A percentile compares a stretch with the other conserved stretches of the same genome.
Evolutionary conservation across 2,329 filamentous ascomycete species (phyloP).

Genomic region (Zymoseptoria pseudotritici): DNA sequence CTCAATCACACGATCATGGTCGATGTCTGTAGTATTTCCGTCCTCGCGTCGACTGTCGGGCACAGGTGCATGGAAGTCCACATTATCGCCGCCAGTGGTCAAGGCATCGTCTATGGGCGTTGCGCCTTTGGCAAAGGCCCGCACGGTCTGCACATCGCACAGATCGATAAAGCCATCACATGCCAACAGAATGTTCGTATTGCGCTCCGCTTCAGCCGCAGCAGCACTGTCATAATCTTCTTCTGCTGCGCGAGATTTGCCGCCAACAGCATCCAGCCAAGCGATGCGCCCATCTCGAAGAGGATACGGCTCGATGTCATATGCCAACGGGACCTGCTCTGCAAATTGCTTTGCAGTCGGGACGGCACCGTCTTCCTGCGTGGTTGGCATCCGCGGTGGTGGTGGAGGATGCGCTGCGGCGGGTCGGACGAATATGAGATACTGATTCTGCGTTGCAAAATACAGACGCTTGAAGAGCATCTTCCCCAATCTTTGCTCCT

Average conservation of each 20-base stretch:
- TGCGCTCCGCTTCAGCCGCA: constrained; percentile 51
- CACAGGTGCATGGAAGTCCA: constrained; percentile 45
- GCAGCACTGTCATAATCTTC: constrained; percentile 52
- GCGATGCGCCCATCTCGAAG: constrained; percentile 45
- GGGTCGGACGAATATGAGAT: constrained; percentile 54
- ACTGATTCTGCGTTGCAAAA: constrained; percentile 57
- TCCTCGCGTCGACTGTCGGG: constrained; percentile 37
- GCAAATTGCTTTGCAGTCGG: constrained; percentile 50
- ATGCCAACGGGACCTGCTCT: constrained; percentile 52
- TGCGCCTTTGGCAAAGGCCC: constrained; percentile 47
- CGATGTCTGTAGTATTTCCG: constrained; percentile 46
- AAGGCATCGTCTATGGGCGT: constrained; percentile 46
- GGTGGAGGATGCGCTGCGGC: constrained; percentile 51
- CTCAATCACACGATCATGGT: constrained; percentile 54
- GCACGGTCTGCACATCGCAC: constrained; percentile 49
- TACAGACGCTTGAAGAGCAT: constrained; percentile 60
- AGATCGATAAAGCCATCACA: constrained; percentile 60
- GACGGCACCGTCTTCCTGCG: constrained; percentile 37
- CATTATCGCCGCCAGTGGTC: constrained; percentile 46
- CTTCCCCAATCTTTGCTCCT: constrained; percentile 50
- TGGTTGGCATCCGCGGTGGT: constrained; percentile 44
- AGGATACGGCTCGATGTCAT: constrained; percentile 55
- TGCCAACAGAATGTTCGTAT: constrained; percentile 49
- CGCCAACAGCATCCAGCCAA: constrained; percentile 45
- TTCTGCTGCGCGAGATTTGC: constrained; percentile 32